Evolutionary conservation across 495 filamentous ascomycete genomes (phyloP), one percentile per base, ranked within the genome.

Genomic region (Tuber magnatum): DNA sequence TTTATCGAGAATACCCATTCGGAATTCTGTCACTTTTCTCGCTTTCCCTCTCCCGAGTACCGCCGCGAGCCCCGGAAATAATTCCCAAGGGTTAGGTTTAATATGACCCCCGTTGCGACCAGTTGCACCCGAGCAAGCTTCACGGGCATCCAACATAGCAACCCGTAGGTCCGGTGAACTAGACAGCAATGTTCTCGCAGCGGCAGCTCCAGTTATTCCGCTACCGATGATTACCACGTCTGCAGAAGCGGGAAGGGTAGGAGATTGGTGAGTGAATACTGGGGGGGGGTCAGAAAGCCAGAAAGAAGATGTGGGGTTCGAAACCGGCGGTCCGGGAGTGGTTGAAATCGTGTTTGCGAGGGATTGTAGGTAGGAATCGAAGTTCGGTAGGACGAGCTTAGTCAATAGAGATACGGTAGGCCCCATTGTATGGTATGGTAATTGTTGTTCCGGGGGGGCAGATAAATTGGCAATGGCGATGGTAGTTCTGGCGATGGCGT

Each of bases 211-310:
- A 8, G 89, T 88, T 72, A 91, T 90, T 0, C 90, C 90, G 9
- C 87, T 89, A 56, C 90, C 90, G 68, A 92, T 87, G 69, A 92
- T 86, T 24, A 88, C 85, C 68, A 86, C 83, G 75, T 91, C 86
- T 39, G 83, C 84, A 3, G 83, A 81, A 1, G 61, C 65, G 0
- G 87, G 86, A 18, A 90, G 81, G 2, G 82, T 38, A 6, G 84
- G 74, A 20, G 85, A 88, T 71, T 84, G 84, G 20, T 83, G 77
- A 68, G 86, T 82, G 3, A 87, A 83, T n/a, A 91, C 83, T 0
- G 83, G 83, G 40, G 86, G 85, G 12, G 87, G 86, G 20, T 86
- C 82, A 41, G 84, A 81, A 76, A 90, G 86, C 90, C 88, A 92
- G 82, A 88, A 90, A 2, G 90, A 86, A 24, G 80, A 51, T 5